These are phyloP conservation scores for Aspergillus ustus DNA, from an alignment of 2,329 filamentous ascomycete species.

Conservation along the genomic window DNA sequence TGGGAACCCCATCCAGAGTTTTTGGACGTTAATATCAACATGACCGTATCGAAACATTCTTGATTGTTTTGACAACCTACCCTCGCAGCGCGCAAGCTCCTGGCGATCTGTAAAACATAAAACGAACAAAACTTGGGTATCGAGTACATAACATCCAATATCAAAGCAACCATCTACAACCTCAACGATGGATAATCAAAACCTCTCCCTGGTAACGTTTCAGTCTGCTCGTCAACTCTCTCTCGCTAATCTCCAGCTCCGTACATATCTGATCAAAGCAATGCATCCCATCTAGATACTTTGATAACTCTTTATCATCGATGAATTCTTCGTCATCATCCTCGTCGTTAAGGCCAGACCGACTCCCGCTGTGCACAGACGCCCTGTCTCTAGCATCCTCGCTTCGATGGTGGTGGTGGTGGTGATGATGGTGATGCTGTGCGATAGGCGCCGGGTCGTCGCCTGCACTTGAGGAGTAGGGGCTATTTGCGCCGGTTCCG, in stretches of 20 bases:
- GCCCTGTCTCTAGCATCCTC: slow-evolving; percentile 22
- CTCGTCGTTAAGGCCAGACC: slow-evolving; percentile 33
- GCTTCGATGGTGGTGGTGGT: slow-evolving; percentile 13
- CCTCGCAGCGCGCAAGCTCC: not conserved
- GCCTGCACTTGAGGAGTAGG: slow-evolving; percentile 31
- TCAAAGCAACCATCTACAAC: not conserved
- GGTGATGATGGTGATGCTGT: slow-evolving; percentile 13
- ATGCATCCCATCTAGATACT: slow-evolving; percentile 54
- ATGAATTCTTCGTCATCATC: slow-evolving; percentile 40
- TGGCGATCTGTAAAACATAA: not conserved
- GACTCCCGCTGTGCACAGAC: slow-evolving; percentile 35
- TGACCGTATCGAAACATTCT: slow-evolving; percentile 1
- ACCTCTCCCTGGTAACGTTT: slow-evolving; percentile 51
- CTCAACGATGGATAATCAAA: slow-evolving; percentile 52
- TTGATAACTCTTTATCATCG: slow-evolving; percentile 43
- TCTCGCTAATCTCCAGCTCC: slow-evolving; percentile 54
- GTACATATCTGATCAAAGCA: slow-evolving; percentile 58
- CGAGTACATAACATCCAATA: slow-evolving; percentile 4
- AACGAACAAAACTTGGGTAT: slow-evolving; percentile 15
- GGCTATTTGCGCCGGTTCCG: slow-evolving; percentile 38
- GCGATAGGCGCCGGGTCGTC: slow-evolving; percentile 27
- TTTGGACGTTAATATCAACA: slow-evolving; percentile 5
- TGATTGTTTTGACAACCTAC: not conserved
- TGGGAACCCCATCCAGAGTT: slow-evolving; percentile 1
- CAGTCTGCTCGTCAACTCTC: slow-evolving; percentile 48